phyloP scores from a whole-genome alignment of 2,329 filamentous ascomycete genomes.

The Aaosphaeria arxii region DNA sequence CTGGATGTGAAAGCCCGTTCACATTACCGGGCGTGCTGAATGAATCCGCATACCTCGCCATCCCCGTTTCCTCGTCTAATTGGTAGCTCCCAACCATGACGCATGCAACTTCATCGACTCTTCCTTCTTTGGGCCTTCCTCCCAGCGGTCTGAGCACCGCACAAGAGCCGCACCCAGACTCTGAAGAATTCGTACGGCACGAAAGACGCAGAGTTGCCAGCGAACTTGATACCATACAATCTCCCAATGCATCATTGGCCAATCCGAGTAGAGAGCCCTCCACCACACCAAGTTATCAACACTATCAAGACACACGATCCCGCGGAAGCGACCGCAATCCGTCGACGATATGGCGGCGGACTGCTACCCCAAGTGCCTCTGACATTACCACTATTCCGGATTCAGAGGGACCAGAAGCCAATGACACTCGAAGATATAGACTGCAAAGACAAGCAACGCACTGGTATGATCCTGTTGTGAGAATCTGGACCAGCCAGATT shows the following conservation, averaged over 20 bases:
- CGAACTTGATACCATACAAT: constrained; percentile 11
- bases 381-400: constrained; percentile 11
- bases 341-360: neutral
- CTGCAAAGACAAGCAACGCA: constrained; percentile 14
- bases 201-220: constrained; percentile 14
- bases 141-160: constrained; percentile 7
- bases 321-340: constrained; percentile 1
- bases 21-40: constrained; percentile 1
- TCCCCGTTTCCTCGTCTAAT: neutral
- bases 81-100: too few relatives aligned
- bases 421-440: constrained; percentile 6
- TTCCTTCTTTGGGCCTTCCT: constrained; percentile 24
- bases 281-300: neutral
- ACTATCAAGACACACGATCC: constrained; percentile 1
- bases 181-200: constrained; percentile 8
- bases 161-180: constrained; percentile 13
- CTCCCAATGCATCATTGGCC: neutral
- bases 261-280: neutral
- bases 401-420: constrained; percentile 5
- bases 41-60: neutral
- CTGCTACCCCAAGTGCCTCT: constrained; percentile 1
- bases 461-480: constrained; percentile 39
- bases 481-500: constrained; percentile 51
- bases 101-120: too few relatives aligned
- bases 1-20: neutral